Conservation (phyloP, 2,329 filamentous ascomycete genomes). For the Nemania bipapillata region DNA sequence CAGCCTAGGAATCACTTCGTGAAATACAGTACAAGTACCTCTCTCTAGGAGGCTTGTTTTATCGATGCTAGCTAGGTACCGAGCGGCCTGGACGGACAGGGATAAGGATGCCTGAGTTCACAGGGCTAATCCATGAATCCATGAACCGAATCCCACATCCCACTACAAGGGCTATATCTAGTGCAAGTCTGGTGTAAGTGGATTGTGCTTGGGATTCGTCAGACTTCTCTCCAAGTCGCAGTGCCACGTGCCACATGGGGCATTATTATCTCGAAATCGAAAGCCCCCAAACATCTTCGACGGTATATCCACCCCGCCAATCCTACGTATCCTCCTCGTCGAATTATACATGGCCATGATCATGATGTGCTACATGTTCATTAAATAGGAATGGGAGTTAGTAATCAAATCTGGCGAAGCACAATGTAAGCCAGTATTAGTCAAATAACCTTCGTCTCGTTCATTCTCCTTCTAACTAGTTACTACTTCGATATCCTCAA, state of each 20-base stretch:
- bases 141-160: not conserved
- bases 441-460: no score
- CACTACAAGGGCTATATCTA: not conserved
- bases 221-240: not conserved
- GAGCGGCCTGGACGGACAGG: not conserved
- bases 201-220: not conserved
- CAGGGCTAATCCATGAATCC: not conserved
- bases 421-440: not conserved
- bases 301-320: not conserved
- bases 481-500: not conserved
- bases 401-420: not conserved
- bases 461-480: no score
- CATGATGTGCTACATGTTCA: no score
- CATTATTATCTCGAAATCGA: not conserved
- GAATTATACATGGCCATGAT: not conserved
- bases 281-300: not conserved
- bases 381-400: not conserved
- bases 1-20: not conserved
- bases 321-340: not conserved
- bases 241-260: not conserved
- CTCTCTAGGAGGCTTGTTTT: not conserved
- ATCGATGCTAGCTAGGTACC: not conserved
- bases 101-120: not conserved
- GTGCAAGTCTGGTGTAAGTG: no score
- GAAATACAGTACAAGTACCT: no score